Percentiles rank a stretch among this genome's conserved stretches.
phyloP scores from a whole-genome alignment of 257 asterid genomes.

The Capsicum chinense region DNA sequence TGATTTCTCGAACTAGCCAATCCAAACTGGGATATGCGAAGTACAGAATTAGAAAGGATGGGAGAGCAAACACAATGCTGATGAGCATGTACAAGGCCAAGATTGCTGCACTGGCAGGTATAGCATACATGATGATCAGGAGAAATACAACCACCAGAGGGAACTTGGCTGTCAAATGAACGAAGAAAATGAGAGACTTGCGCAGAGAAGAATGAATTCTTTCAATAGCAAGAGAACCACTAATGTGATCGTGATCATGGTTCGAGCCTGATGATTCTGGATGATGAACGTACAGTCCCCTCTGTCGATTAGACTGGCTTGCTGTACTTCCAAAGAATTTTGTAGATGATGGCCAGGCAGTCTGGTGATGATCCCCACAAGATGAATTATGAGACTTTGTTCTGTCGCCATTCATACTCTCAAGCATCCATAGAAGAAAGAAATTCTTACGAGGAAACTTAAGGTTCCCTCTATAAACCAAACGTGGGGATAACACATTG shows the following conservation, averaged over 20 bases:
- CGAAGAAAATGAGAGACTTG: conserved; percentile 68
- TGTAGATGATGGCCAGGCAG: conserved; percentile 55
- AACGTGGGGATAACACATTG: conserved; percentile 73
- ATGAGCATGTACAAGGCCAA: conserved; percentile 78
- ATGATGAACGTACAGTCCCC: conserved; percentile 43
- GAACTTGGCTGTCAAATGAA: conserved; percentile 83
- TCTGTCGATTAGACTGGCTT: conserved; percentile 41
- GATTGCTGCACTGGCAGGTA: conserved; percentile 91
- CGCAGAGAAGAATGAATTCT: conserved; percentile 61
- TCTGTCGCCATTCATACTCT: conserved; percentile 93
- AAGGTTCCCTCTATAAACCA: conserved; percentile 75
- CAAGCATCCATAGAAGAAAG: conserved; percentile 98
- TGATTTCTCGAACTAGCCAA: conserved; percentile 93
- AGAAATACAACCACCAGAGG: conserved; percentile 81
- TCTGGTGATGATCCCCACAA: conserved; percentile 60
- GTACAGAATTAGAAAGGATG: conserved; percentile 82
- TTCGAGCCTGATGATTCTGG: conserved; percentile 54
- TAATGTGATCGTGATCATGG: conserved; percentile 38
- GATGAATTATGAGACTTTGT: conserved; percentile 57
- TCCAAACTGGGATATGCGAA: conserved; percentile 94
- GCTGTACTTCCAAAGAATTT: conserved; percentile 43
- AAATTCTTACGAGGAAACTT: conserved; percentile 90
- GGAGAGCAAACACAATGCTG: conserved; percentile 77
- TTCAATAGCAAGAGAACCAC: conserved; percentile 50
- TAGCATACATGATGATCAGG: conserved; percentile 68